Evolutionary conservation across 2,329 filamentous ascomycete species (phyloP).

Genomic region (Claviceps purpurea): DNA sequence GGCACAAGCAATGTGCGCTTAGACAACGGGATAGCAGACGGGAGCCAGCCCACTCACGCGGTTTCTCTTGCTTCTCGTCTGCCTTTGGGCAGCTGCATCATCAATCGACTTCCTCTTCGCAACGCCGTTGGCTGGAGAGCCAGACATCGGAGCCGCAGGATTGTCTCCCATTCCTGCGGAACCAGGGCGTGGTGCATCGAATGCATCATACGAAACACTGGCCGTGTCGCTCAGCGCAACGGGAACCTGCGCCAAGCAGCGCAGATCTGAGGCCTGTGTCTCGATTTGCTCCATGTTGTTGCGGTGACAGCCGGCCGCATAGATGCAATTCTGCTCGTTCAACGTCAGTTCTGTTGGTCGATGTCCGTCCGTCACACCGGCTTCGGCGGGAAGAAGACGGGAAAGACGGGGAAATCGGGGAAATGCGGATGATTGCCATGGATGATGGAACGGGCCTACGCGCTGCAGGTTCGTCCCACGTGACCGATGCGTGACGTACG

Average conservation of each 20-base stretch:
- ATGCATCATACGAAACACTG: slow-evolving; percentile 20
- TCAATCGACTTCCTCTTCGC: slow-evolving; percentile 27
- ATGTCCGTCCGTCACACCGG: background rate
- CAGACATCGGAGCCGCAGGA: slow-evolving; percentile 25
- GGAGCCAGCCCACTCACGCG: slow-evolving; percentile 28
- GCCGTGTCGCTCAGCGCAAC: slow-evolving; percentile 17
- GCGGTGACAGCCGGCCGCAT: slow-evolving; percentile 4
- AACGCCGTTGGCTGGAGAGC: slow-evolving; percentile 7
- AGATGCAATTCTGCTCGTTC: background rate
- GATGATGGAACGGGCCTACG: too few relatives aligned
- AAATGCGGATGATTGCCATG: too few relatives aligned
- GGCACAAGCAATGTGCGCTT: too few relatives aligned
- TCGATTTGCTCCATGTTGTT: slow-evolving; percentile 39
- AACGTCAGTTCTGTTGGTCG: background rate
- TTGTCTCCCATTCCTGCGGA: slow-evolving; percentile 33
- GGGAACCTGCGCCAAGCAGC: slow-evolving; percentile 32
- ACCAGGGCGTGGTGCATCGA: slow-evolving; percentile 20
- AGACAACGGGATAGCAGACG: background rate
- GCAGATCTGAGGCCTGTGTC: slow-evolving; percentile 40
- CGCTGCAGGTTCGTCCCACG: too few relatives aligned
- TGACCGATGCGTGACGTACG: too few relatives aligned
- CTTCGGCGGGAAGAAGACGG: background rate
- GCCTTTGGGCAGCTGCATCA: slow-evolving; percentile 32
- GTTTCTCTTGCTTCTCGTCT: slow-evolving; percentile 48
- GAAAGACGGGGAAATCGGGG: too few relatives aligned